These are phyloP conservation scores for Pichia californica DNA, from an alignment of 805 yeast species.

Conservation along the genomic window DNA sequence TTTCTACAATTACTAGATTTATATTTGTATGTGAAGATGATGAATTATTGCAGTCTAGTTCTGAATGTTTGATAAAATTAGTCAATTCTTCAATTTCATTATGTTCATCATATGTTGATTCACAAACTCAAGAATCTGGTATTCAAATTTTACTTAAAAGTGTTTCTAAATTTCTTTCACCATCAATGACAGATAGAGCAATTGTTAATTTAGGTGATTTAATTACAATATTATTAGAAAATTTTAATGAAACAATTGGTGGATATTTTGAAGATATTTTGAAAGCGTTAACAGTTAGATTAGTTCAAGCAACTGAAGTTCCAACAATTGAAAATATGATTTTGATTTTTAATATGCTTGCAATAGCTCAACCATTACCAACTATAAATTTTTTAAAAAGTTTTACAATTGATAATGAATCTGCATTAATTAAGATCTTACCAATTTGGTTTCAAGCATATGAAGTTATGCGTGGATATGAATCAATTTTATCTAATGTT, in stretches of 20 bases:
- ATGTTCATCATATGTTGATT: constrained; percentile 29
- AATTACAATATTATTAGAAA: constrained; percentile 23
- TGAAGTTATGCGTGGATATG: constrained; percentile 74
- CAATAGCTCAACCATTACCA: constrained; percentile 53
- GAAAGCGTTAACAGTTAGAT: constrained; percentile 63
- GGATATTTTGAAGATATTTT: constrained; percentile 52
- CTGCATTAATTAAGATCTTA: constrained; percentile 51
- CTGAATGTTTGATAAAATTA: constrained; percentile 64
- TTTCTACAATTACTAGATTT: constrained; percentile 37
- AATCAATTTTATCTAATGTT: constrained; percentile 60
- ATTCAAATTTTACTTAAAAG: constrained; percentile 53
- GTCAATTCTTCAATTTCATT: constrained; percentile 35
- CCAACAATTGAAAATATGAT: constrained; percentile 72
- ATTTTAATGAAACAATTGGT: constrained; percentile 33
- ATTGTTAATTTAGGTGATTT: constrained; percentile 68
- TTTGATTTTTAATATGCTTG: constrained; percentile 67
- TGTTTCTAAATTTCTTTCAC: constrained; percentile 63
- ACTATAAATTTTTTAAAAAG: constrained; percentile 55
- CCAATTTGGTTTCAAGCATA: constrained; percentile 82
- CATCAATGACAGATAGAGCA: constrained; percentile 70
- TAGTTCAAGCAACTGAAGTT: constrained; percentile 60
- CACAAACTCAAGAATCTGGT: constrained; percentile 38
- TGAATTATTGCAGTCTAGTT: constrained; percentile 68
- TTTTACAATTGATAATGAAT: constrained; percentile 25
- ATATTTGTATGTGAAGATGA: constrained; percentile 55